Evolutionary conservation across 139 green algal species (phyloP).

Genomic region (Chlamydomonas sp.): DNA sequence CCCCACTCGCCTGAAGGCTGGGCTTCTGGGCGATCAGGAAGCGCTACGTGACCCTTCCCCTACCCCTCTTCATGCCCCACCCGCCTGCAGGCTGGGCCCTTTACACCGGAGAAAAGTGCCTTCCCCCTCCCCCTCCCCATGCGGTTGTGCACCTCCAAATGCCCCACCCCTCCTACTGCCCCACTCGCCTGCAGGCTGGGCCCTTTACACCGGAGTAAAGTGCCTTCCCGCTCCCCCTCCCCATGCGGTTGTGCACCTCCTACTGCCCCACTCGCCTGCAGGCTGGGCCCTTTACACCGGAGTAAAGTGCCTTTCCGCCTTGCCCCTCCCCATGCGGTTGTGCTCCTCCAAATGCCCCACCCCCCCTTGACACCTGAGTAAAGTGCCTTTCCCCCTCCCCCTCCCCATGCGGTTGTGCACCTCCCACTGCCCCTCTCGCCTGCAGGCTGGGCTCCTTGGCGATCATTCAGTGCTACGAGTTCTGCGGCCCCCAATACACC

Average conservation of each 20-base stretch:
- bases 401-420: too few relatives aligned
- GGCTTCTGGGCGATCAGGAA: neutral
- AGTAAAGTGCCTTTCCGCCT: too few relatives aligned
- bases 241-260: neutral
- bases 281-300: too few relatives aligned
- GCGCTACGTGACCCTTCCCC: neutral
- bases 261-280: neutral
- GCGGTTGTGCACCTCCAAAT: neutral
- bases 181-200: neutral
- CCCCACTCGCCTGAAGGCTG: neutral
- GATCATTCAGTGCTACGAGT: neutral
- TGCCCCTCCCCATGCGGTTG: too few relatives aligned
- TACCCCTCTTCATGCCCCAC: neutral
- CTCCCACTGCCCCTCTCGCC: neutral
- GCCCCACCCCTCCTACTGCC: too few relatives aligned
- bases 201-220: neutral
- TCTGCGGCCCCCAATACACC: neutral
- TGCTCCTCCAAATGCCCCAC: neutral
- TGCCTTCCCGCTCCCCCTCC: too few relatives aligned
- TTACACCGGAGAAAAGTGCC: neutral
- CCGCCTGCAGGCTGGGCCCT: conserved; percentile 15
- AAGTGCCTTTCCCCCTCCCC: too few relatives aligned
- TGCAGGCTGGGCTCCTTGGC: neutral
- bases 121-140: too few relatives aligned
- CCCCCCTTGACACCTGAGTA: too few relatives aligned